These are phyloP conservation scores for Paecilomyces sp. DNA, from an alignment of 2,329 filamentous ascomycete species.

Conservation along the genomic window DNA sequence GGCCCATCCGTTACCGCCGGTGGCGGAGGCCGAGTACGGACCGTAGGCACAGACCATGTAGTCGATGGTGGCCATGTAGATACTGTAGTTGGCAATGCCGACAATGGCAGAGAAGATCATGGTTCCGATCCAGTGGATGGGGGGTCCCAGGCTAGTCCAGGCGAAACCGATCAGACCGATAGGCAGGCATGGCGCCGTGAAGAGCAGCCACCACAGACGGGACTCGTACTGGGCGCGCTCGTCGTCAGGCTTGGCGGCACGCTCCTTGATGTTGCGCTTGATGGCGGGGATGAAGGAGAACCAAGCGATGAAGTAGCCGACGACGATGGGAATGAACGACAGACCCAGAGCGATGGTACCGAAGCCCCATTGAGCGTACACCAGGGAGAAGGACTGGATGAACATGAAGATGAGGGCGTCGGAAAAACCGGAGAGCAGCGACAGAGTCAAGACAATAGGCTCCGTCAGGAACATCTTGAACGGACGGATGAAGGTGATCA, in stretches of 20 bases:
- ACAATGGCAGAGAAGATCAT: constrained; percentile 55
- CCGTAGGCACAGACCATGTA: constrained; percentile 64
- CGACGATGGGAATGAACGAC: constrained; percentile 49
- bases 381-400: constrained; percentile 54
- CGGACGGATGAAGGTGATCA: constrained; percentile 52
- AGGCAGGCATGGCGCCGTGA: constrained; percentile 51
- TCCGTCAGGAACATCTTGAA: constrained; percentile 60
- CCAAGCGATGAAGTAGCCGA: constrained; percentile 57
- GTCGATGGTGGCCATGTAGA: constrained; percentile 62
- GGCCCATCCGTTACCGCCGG: constrained; percentile 60
- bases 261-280: constrained; percentile 40
- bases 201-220: constrained; percentile 55
- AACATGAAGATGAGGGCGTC: constrained; percentile 63
- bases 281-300: constrained; percentile 51
- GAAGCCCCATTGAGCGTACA: constrained; percentile 56
- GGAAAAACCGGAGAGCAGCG: constrained; percentile 56
- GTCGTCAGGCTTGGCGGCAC: constrained; percentile 39
- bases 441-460: constrained; percentile 56
- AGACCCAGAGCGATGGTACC: constrained; percentile 41
- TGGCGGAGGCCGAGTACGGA: constrained; percentile 58
- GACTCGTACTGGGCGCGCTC: constrained; percentile 58
- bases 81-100: constrained; percentile 56
- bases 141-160: constrained; percentile 51
- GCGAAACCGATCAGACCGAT: constrained; percentile 58
- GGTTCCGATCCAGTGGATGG: constrained; percentile 54